Evolutionary conservation across 2,329 filamentous ascomycete species (phyloP), one percentile per base, ranked within the genome.

Genomic region (Penicillium occitanis): DNA sequence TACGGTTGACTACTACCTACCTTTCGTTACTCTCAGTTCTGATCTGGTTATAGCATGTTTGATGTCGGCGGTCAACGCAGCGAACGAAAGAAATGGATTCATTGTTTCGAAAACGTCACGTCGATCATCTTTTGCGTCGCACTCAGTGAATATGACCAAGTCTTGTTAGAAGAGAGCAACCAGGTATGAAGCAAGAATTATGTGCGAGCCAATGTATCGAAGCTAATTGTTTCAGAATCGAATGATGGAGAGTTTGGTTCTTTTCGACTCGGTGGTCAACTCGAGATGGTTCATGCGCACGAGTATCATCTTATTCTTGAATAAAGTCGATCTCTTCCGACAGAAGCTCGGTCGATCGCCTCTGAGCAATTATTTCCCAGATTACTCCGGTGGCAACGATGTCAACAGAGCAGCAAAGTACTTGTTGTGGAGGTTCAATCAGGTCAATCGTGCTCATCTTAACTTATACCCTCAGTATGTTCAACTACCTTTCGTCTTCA

Each of bases 61-160:
- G 95, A 99, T 78, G 95, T 99, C 4, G 95, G 95, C 69, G 95
- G 95, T 28, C 95, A 99, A 80, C 86, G 95, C 76, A 98, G 94
- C 78, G 95, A 99, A 81, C 88, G 95, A 69, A 99, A 99, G 84
- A 99, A 99, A 83, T 99, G 95, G 95, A 99, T 99, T 76, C 95
- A 99, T 81, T 99, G 95, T 82, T 99, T 99, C 79, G 95, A 99
- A 79, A 98, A 98, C 73, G 95, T 99, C 73, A 99, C 95, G 51
- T 98, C 95, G 3, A 99, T 99, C 79, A 99, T 99, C 72, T 99
- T 99, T 81, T 99, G 95, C 76, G 95, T 99, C 68, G 95, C 95
- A 17, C 82, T 99, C 72, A 98, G 93, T 82, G 95, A 99, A 80
- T 99, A 99, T 78, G 95, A 99, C 75, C 95, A 99, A 81, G 94